Conservation (phyloP, 2,329 filamentous ascomycete species). For the Penicillium capsulatum region DNA sequence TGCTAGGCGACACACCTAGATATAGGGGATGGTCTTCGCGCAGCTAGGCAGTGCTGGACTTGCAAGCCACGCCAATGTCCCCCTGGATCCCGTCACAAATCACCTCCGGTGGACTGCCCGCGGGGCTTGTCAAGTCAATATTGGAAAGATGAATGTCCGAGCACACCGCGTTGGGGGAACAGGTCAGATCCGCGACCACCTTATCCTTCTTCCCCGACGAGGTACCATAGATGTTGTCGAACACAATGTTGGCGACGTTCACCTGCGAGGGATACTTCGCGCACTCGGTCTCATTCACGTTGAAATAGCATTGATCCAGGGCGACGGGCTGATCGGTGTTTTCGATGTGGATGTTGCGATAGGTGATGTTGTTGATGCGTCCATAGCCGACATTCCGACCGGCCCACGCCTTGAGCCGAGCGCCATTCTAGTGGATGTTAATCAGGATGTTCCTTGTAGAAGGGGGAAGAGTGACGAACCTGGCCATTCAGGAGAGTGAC, state of each 20-base stretch:
- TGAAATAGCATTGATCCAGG: slow-evolving; percentile 61
- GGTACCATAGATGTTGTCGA: slow-evolving; percentile 56
- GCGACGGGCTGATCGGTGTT: slow-evolving; percentile 57
- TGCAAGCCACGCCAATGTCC: slow-evolving; percentile 39
- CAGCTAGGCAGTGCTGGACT: slow-evolving; percentile 12
- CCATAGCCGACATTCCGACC: slow-evolving; percentile 56
- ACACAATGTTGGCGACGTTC: slow-evolving; percentile 56
- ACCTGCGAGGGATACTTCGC: slow-evolving; percentile 53
- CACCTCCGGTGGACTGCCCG: slow-evolving; percentile 42
- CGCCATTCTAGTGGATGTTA: slow-evolving; percentile 52
- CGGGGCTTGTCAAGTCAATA: slow-evolving; percentile 53
- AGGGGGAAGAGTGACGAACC: too few relatives aligned
- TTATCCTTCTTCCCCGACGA: slow-evolving; percentile 55
- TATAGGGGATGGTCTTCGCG: slow-evolving; percentile 10
- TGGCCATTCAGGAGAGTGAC: slow-evolving; percentile 53
- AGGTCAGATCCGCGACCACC: slow-evolving; percentile 53
- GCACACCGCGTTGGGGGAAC: slow-evolving; percentile 56
- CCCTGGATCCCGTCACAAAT: slow-evolving; percentile 50
- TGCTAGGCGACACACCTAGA: too few relatives aligned
- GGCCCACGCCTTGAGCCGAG: slow-evolving; percentile 60
- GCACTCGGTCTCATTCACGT: slow-evolving; percentile 51
- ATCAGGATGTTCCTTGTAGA: neutral
- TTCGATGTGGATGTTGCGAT: slow-evolving; percentile 57
- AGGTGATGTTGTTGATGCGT: slow-evolving; percentile 60
- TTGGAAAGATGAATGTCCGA: slow-evolving; percentile 53